A percentile compares a stretch with the other conserved stretches of the same genome.
These are phyloP conservation scores for Aspergillus aculeatus DNA, from an alignment of 2,329 filamentous ascomycete species.

Conservation along the genomic window DNA sequence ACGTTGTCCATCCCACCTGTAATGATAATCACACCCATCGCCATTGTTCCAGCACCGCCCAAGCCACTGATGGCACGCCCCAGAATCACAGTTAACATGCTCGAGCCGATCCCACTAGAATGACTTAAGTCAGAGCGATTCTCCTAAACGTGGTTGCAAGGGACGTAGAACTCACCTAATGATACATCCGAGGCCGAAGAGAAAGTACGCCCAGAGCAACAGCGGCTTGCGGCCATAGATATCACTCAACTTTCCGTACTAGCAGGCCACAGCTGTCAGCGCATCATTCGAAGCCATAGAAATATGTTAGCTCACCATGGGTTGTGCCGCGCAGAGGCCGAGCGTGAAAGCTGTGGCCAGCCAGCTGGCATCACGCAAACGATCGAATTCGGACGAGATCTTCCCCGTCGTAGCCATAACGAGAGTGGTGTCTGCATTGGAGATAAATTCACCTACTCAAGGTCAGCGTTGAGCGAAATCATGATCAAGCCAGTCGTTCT, in stretches of 20 bases:
- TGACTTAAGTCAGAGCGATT: neutral
- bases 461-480: neutral
- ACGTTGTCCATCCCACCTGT: slow-evolving; percentile 26
- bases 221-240: slow-evolving; percentile 57
- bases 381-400: slow-evolving; percentile 62
- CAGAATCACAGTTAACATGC: slow-evolving; percentile 42
- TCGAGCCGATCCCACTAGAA: slow-evolving; percentile 36
- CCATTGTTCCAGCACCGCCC: slow-evolving; percentile 47
- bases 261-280: slow-evolving; percentile 12
- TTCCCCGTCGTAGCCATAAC: slow-evolving; percentile 65
- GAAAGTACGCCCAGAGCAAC: slow-evolving; percentile 50
- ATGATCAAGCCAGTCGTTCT: neutral
- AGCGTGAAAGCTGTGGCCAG: slow-evolving; percentile 55
- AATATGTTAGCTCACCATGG: slow-evolving; percentile 44
- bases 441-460: slow-evolving; percentile 59
- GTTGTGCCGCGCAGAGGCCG: slow-evolving; percentile 53
- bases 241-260: slow-evolving; percentile 58
- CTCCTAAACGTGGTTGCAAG: too few relatives aligned
- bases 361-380: slow-evolving; percentile 59
- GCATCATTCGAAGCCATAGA: neutral
- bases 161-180: slow-evolving; percentile 29
- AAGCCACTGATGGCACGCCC: slow-evolving; percentile 44
- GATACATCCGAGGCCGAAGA: slow-evolving; percentile 51
- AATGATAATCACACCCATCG: slow-evolving; percentile 49
- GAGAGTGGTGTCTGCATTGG: slow-evolving; percentile 63